Evolutionary conservation across 257 asterid genomes (phyloP).

Genomic region (Penstemon eatonii): DNA sequence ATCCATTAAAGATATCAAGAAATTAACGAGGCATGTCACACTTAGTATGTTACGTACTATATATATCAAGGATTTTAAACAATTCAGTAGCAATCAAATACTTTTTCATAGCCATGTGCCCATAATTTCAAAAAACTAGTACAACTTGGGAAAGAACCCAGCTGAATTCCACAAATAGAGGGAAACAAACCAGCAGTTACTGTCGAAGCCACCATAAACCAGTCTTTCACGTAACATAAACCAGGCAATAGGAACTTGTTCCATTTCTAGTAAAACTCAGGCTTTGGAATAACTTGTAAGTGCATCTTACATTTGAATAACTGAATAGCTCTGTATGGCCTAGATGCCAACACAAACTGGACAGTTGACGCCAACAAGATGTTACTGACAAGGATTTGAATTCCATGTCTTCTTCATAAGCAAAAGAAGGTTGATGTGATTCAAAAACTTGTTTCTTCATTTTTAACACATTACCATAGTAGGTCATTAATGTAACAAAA

Average conservation of each 20-base stretch:
- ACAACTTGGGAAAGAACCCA: background rate
- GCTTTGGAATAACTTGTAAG: background rate
- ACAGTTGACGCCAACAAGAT: background rate
- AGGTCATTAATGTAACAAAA: background rate
- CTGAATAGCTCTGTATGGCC: background rate
- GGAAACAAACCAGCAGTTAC: background rate
- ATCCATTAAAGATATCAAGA: background rate
- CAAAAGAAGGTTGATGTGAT: background rate
- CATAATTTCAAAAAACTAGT: background rate
- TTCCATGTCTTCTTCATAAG: background rate
- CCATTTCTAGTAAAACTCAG: background rate
- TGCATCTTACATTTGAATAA: background rate
- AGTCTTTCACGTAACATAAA: background rate
- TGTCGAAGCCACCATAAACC: background rate
- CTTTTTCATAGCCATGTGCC: background rate
- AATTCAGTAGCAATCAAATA: background rate
- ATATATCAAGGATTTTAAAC: background rate
- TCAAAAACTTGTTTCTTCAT: slow-evolving; percentile 3
- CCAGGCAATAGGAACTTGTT: background rate
- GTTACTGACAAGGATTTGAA: background rate
- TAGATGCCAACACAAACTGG: background rate
- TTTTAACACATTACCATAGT: background rate
- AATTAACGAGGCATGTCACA: too few relatives aligned
- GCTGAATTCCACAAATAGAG: background rate
- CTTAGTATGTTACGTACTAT: background rate